A percentile compares a stretch with the other conserved stretches of the same genome.
phyloP scores from a whole-genome alignment of 2,329 filamentous ascomycete species.

The Talaromyces sp. region DNA sequence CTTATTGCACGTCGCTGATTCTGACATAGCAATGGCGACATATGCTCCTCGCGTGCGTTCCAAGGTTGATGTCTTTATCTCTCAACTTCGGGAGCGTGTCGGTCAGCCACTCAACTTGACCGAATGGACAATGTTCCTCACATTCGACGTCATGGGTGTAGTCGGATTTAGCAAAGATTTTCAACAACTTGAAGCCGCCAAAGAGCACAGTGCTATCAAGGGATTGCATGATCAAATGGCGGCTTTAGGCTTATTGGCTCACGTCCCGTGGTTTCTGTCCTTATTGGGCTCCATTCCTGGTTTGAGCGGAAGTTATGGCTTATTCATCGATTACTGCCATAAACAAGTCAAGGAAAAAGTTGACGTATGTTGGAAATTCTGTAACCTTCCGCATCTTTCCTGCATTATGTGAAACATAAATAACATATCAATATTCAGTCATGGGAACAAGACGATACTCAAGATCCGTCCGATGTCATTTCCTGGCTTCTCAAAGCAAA shows the following conservation, averaged over 20 bases:
- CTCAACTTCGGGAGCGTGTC: neutral
- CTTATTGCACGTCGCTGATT: neutral
- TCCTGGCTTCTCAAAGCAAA: slow-evolving; percentile 22
- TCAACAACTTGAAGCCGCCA: slow-evolving; percentile 28
- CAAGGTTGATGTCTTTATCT: neutral
- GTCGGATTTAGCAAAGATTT: slow-evolving; percentile 29
- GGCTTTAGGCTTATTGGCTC: slow-evolving; percentile 31
- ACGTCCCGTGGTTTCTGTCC: slow-evolving; percentile 27
- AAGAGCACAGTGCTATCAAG: slow-evolving; percentile 22
- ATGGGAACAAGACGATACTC: slow-evolving; percentile 28
- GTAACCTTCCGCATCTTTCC: neutral
- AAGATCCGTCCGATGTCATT: slow-evolving; percentile 22
- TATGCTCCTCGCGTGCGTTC: neutral
- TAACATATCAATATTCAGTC: neutral
- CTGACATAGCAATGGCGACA: neutral
- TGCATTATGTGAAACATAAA: neutral
- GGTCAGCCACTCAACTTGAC: neutral
- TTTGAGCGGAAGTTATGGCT: slow-evolving; percentile 9
- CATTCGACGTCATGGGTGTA: neutral
- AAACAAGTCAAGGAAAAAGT: slow-evolving; percentile 32
- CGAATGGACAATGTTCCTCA: neutral
- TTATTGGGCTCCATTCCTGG: slow-evolving; percentile 16
- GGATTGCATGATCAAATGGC: slow-evolving; percentile 36
- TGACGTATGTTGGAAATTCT: slow-evolving; percentile 21
- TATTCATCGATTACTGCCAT: slow-evolving; percentile 25